Evolutionary conservation across 176 grass and related monocot genomes (phyloP).

Genomic region (Stipa capillata): DNA sequence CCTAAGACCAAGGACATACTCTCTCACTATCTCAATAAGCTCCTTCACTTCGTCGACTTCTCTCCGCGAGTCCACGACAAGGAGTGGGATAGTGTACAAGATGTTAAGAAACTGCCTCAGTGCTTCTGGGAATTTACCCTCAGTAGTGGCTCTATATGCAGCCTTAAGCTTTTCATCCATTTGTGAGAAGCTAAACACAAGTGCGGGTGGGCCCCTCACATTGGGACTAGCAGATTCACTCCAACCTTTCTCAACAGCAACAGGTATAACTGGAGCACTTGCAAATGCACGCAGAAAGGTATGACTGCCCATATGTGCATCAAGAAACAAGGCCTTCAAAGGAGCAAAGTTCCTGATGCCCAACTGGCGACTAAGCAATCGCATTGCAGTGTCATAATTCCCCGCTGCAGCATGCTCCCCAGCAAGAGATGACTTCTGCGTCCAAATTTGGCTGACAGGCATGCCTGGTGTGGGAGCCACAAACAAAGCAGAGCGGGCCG

Average conservation of each 20-base stretch:
- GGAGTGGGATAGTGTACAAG: slow-evolving; percentile 63
- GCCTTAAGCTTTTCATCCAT: slow-evolving; percentile 80
- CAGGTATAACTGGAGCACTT: slow-evolving; percentile 40
- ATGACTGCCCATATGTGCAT: slow-evolving; percentile 60
- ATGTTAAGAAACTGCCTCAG: slow-evolving; percentile 72
- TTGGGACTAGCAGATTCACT: slow-evolving; percentile 69
- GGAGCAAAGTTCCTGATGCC: slow-evolving; percentile 83
- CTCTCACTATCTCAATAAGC: slow-evolving; percentile 63
- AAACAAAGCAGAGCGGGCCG: slow-evolving; percentile 36
- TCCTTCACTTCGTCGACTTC: slow-evolving; percentile 96
- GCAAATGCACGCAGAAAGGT: slow-evolving; percentile 53
- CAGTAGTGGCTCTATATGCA: slow-evolving; percentile 64
- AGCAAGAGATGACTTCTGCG: slow-evolving; percentile 79
- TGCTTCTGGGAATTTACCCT: slow-evolving; percentile 72
- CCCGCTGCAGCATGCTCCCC: slow-evolving; percentile 81
- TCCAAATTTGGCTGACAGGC: slow-evolving; percentile 81
- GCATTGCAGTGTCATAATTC: slow-evolving; percentile 85
- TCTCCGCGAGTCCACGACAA: slow-evolving; percentile 73
- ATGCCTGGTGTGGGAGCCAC: slow-evolving; percentile 63
- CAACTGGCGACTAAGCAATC: slow-evolving; percentile 65
- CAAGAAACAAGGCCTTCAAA: slow-evolving; percentile 61
- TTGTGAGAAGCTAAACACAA: slow-evolving; percentile 65
- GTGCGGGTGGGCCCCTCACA: slow-evolving; percentile 66
- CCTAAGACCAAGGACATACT: slow-evolving; percentile 79
- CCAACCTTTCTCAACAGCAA: slow-evolving; percentile 83